Evolutionary conservation across 805 yeast genomes (phyloP).

Genomic region (Kluyveromyces nonfermentans): DNA sequence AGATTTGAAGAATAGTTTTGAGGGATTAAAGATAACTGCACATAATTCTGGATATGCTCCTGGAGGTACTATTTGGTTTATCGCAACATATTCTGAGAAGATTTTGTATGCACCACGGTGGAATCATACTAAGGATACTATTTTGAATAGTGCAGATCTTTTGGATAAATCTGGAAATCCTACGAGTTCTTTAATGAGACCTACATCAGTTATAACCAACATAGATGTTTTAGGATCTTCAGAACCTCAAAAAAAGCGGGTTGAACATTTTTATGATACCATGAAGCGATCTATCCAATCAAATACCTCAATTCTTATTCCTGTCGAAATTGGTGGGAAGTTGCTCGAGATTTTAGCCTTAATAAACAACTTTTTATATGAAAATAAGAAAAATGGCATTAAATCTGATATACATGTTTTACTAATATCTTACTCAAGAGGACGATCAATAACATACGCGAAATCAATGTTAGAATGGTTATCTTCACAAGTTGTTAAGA

Average conservation of each 20-base stretch:
- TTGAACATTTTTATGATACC: conserved; percentile 58
- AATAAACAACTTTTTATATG: conserved; percentile 54
- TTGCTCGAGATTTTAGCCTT: conserved; percentile 69
- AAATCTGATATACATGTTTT: conserved; percentile 53
- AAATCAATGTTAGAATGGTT: conserved; percentile 93
- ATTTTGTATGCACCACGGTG: conserved; percentile 85
- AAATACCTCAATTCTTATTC: conserved; percentile 65
- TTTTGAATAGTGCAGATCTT: conserved; percentile 62
- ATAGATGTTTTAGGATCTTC: conserved; percentile 47
- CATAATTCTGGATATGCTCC: conserved; percentile 85
- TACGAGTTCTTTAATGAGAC: conserved; percentile 56
- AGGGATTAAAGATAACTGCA: conserved; percentile 63
- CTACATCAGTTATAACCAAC: conserved; percentile 75
- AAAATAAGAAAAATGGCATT: conserved; percentile 27
- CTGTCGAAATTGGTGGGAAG: conserved; percentile 73
- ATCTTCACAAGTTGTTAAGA: conserved; percentile 75
- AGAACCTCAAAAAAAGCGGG: conserved; percentile 50
- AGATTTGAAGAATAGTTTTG: conserved; percentile 47
- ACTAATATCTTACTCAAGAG: conserved; percentile 68
- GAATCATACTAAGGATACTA: conserved; percentile 89
- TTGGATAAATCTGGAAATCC: conserved; percentile 51
- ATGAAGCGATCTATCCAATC: conserved; percentile 36
- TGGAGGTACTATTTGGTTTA: conserved; percentile 88
- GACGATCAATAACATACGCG: conserved; percentile 70
- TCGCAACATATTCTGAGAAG: conserved; percentile 65